Evolutionary conservation across 192 early-diverging fungal genomes (phyloP), one percentile per base, ranked within the genome.

Genomic region (Obelidium mucronatum): DNA sequence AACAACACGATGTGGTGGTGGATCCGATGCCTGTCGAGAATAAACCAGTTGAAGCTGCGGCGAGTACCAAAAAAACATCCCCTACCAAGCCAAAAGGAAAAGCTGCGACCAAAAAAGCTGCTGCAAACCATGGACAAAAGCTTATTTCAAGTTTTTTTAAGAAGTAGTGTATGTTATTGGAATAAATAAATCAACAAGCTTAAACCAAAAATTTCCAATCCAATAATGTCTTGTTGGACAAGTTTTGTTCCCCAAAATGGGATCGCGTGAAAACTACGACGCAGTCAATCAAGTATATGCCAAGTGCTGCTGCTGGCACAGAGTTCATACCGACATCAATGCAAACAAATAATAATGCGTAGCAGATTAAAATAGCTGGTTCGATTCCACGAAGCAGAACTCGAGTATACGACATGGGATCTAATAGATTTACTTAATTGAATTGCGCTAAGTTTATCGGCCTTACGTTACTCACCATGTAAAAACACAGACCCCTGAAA

Each of bases 151-250:
- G 62, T 35, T 64, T 64, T 37, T 64, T 40, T 17, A 40, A 35
- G 35, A 40, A 64, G 62, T 35, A 24, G 37, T 64, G 0, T 34
- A 6, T 0, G 6, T 34, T 60, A 60, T 60, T 60, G 58, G 24
- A 60, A 60, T 31, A 60, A 33, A 33, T 6, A 33, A 60, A 24
- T 60, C 24, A 24, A 59, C 36, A 8, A 67, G 24, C 52, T 81
- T 62, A 88, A 37, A 88, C 67, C 35, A 88, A 63, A 79, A 86
- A 88, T 65, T 86, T 88, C 66, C 71, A 59, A 78, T 88, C 87
- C 33, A 86, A 48, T 44, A 84, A 71, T 39, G 69, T 78, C 71
- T 86, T 88, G 37, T 35, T 68, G 15, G 83, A 70, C 13, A 86
- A 30, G 68, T 88, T 88, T 35, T 30, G 75, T 66, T 74, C 82